Base-by-base conservation (phyloP, 768 basidiomycete species). In the Pleurotus salmoneostramineus region DNA sequence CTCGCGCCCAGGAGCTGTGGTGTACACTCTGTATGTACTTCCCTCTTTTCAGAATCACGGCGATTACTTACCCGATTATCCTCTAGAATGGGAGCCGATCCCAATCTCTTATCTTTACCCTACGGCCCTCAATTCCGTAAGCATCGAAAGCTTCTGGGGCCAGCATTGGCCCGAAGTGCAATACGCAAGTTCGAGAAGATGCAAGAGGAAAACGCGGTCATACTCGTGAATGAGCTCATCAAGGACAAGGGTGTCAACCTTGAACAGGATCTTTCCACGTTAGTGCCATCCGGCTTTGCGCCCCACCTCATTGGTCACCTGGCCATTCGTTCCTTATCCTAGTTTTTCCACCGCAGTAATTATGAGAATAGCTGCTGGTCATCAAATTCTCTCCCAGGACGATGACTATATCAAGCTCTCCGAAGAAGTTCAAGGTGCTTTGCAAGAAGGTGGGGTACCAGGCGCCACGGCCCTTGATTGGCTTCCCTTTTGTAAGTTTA, bases 61-160 rank as follows among this genome's bases (percentile, higher is more conserved):
- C 21, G 21, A 27, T 27, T 27, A 3, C 21, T 27, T 27, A 27
- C 21, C 21, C 21, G 21, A 27, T 27, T 27, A 27, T 27, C 21
- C 17, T 17, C 47, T 17, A 56, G 56, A 33, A 56, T 56, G 56
- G 56, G 56, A 7, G 46, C 44, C 44, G 56, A 46, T 32, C 21
- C 52, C 37, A 32, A 31, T 15, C n/a, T 49, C 27, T 21, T 33
- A 7, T 61, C 69, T 46, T 31, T 46, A 36, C 52, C 44, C 45
- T 42, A 46, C 64, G 80, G 80, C 35, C 75, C 74, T n/a, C 73
- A 76, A 44, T 80, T 82, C 65, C 72, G 80, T 58, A 80, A 75
- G 65, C 80, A 82, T 63, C 74, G 79, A 46, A 76, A 79, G n/a
- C 77, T 79, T 60, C 76, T 82, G 44, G 77, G 80, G 51, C 71